A percentile compares a stretch with the other conserved stretches of the same genome.
Evolutionary conservation across 139 green algal species (phyloP).

Genomic region (Nannochloris sp.): DNA sequence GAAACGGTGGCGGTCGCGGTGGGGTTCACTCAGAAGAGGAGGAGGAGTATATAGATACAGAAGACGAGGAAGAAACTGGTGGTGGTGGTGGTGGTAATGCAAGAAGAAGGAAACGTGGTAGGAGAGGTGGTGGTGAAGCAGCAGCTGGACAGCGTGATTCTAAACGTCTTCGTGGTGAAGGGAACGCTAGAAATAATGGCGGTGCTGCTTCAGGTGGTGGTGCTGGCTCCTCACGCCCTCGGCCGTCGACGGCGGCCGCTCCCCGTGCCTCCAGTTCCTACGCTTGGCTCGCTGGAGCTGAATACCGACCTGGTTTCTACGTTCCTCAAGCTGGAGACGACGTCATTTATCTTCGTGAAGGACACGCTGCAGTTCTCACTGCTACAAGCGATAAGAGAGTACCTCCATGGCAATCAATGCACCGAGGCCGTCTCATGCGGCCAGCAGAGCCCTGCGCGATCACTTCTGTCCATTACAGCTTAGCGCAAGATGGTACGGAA

Average conservation of each 20-base stretch:
- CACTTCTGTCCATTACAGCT: slow-evolving; percentile 36
- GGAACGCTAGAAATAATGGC: background rate
- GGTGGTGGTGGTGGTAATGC: background rate
- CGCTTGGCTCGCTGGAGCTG: slow-evolving; percentile 30
- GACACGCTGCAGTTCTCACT: slow-evolving; percentile 32
- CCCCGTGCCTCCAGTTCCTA: slow-evolving; percentile 26
- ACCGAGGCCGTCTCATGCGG: slow-evolving; percentile 21
- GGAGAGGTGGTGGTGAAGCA: background rate
- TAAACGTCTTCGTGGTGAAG: background rate
- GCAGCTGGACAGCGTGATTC: background rate
- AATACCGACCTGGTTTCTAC: slow-evolving; percentile 35
- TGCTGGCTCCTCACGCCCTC: too few relatives aligned
- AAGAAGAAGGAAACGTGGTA: background rate
- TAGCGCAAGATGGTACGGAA: slow-evolving; percentile 25
- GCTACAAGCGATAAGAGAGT: slow-evolving; percentile 28
- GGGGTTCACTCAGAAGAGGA: background rate
- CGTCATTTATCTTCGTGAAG: slow-evolving; percentile 58
- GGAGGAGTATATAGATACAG: slow-evolving; percentile 4
- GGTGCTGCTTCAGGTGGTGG: slow-evolving; percentile 2
- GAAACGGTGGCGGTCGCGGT: background rate
- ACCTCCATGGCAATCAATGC: slow-evolving; percentile 28
- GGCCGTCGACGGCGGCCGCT: background rate
- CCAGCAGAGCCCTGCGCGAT: slow-evolving; percentile 45
- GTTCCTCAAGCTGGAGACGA: slow-evolving; percentile 56
- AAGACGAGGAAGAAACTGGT: background rate